Evolutionary conservation across 306 rosid species (phyloP), one percentile per base, ranked within the genome.

Genomic region (Inga laurina): DNA sequence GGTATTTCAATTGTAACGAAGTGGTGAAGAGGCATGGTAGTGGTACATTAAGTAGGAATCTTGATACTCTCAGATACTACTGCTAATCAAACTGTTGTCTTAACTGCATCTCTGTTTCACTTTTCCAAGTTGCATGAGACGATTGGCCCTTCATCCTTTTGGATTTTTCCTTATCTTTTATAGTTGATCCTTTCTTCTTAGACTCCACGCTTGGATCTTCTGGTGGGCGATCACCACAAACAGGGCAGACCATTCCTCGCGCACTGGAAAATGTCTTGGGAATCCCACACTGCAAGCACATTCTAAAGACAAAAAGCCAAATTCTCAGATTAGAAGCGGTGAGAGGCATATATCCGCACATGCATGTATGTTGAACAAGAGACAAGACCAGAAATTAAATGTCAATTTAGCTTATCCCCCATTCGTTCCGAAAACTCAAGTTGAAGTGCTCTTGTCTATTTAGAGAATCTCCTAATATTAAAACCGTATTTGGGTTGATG

Each of bases 61-160:
- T 83, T 74, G 80, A 68, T 19, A 80, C 62, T 70, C n/a, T 14
- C 61, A 75, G n/a, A 73, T 21, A 21, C 30, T 30, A 21, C 16
- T 16, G 54, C 89, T 90, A 92, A 89, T 96, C 98, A 82, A 91
- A 96, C 44, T 94, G 97, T 83, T 96, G 99, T 57, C 99, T 82
- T 19, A 96, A 93, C 10, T 94, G 97, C 99, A 96, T 96, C 86
- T 96, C 98, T 14, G 98, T 91, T 86, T 96, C 99, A 65, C 97
- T 96, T 85, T 96, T 96, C 99, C 99, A 96, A 15, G 87, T 51
- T n/a, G 90, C 98, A 84, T 96, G 99, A 85, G 99, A 93, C 59
- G 97, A 96, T 83, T 96, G 97, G 66, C 99, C 97, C 83, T 83
- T 96, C 97, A 94, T 87, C 85, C 99, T 91, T 85, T 96, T 96